Base-by-base conservation (phyloP, 306 rosid species). In the Ormosia semicastrata region DNA sequence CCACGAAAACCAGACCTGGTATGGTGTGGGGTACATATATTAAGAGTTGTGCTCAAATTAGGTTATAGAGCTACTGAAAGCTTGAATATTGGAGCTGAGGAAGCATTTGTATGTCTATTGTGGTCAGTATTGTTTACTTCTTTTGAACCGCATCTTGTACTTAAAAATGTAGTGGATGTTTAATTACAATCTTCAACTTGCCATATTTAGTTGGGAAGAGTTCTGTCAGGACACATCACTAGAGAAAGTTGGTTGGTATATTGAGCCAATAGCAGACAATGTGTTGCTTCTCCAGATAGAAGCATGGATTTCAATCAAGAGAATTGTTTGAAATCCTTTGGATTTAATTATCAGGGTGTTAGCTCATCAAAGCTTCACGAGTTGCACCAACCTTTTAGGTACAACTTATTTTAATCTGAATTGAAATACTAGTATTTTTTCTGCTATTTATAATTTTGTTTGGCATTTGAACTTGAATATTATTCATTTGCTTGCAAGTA, bases 151-250 rank as follows among this genome's bases (percentile, higher is more conserved):
- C 18, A 10, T 77, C 56, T 50, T 57, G 36, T 52, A 66, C 76
- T 66, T 63, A 49, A 54, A 47, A 81, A 58, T 62, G 9, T 11
- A 59, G 50, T 87, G 57, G 49, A 60, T 76, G 46, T 58, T 47
- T 33, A 43, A 14, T 72, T n/a, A 47, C n/a, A 64, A 59, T 67
- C 11, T 86, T 71, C 76, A 72, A 78, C 44, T 76, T 86, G 49
- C 81, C 18, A 68, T 83, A 68, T 88, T 78, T 84, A 95, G 99
- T 41, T 95, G 99, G 99, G 90, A 93, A 80, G 90, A 84, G 47
- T 95, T 95, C 82, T 88, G 93, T 83, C 87, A 82, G 87, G 99
- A 93, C 76, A 87, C 92, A 50, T 83, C 90, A 69, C 50, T 90
- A 43, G 99, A 95, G 89, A 88, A 89, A 77, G 89, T 87, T 79